Conservation (phyloP, 768 basidiomycete species). For the Trametes punicea region DNA sequence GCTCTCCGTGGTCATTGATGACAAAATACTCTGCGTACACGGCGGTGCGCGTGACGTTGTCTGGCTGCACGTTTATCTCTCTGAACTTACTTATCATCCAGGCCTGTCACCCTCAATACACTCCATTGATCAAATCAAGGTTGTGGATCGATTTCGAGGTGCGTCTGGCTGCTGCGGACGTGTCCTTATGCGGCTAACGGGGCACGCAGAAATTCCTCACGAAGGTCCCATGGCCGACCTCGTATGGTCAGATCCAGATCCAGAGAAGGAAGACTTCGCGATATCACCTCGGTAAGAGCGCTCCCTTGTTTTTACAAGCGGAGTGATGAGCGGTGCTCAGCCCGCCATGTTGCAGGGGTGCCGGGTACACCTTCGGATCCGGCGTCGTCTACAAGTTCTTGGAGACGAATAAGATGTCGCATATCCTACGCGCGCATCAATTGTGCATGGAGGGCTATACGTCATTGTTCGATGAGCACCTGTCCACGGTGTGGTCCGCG, state of each 20-base stretch:
- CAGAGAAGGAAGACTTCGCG: slow-evolving; percentile 99
- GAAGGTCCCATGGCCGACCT: slow-evolving; percentile 99
- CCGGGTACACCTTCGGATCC: slow-evolving; percentile 97
- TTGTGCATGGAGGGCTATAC: slow-evolving; percentile 99
- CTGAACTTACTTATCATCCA: slow-evolving; percentile 31
- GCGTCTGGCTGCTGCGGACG: slow-evolving; percentile 17
- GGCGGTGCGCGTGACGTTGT: slow-evolving; percentile 59
- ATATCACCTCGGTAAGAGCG: slow-evolving; percentile 87
- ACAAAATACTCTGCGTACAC: slow-evolving; percentile 98
- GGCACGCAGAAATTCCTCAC: slow-evolving; percentile 85
- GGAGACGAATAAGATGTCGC: slow-evolving; percentile 92
- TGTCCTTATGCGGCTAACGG: slow-evolving; percentile 15
- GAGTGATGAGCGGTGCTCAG: neutral
- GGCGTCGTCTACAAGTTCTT: slow-evolving; percentile 98
- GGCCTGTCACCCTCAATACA: slow-evolving; percentile 97
- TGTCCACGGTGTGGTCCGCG: slow-evolving; percentile 98
- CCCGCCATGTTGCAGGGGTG: slow-evolving; percentile 57
- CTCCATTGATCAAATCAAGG: slow-evolving; percentile 99
- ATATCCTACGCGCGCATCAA: slow-evolving; percentile 97
- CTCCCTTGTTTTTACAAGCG: slow-evolving; percentile 10
- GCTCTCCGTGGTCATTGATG: slow-evolving; percentile 96
- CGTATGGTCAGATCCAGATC: slow-evolving; percentile 99
- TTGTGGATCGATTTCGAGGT: slow-evolving; percentile 98
- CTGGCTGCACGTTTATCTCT: neutral
- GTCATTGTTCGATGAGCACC: slow-evolving; percentile 93